Base-by-base conservation (phyloP, 2,329 filamentous ascomycete species). In the Pyricularia pennisetigena region DNA sequence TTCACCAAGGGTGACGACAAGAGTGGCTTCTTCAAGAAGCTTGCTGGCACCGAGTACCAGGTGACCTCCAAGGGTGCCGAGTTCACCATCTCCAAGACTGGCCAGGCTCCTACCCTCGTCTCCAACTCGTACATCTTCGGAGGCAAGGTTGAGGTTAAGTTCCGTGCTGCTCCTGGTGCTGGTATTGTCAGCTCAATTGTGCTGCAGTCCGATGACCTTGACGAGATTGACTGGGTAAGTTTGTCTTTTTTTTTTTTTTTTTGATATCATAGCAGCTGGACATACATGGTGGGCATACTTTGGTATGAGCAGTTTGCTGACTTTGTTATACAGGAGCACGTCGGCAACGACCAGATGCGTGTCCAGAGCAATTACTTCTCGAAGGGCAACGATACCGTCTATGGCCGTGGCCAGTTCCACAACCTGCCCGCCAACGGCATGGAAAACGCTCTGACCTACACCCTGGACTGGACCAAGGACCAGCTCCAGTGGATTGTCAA, bases 91-190 rank as follows among this genome's bases (percentile, higher is more conserved):
- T 85, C 84, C 49, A 82, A 86, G 66, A 85, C 87, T 71, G 82
- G 76, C 14, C 85, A 93, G 67, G 87, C 85, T 65, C 89, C 92
- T 54, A 92, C 90, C 41, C 92, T 97, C 78, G 84, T 83, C 74
- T 86, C 86, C 68, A 84, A 88, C 75, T 94, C 93, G 85, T 98
- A 97, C 84, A 92, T 99, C 78, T 97, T 98, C 91, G 98, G 97
- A 78, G 95, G 95, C 71, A 89, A 89, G 75, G 86, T 97, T 73
- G 91, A 96, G 68, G 87, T 93, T 70, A 87, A 86, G 32, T 82
- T 97, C 75, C 90, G 93, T 79, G 90, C 91, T 57, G 90, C 95
- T 29, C 85, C 90, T 3, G 95, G 94, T 62, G 83, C 82, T 7
- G 95, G 95, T 72, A 91, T 99, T 71, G 91, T 99, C 71, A 97